Evolutionary conservation across 805 yeast genomes (phyloP).

Genomic region (Starmerella asiatica): DNA sequence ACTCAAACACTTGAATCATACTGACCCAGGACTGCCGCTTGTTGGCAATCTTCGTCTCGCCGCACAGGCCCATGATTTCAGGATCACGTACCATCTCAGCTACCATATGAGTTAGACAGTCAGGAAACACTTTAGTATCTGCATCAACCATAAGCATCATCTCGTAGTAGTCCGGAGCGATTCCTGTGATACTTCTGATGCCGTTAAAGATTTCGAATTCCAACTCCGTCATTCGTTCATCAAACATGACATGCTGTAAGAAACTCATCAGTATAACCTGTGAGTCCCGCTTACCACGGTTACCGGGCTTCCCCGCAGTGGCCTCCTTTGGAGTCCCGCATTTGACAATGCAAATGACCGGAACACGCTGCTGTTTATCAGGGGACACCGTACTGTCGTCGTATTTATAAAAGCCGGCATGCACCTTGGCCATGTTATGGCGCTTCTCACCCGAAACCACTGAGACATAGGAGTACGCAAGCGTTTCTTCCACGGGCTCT

Average conservation of each 20-base stretch:
- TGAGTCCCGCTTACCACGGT: conserved; percentile 92
- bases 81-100: conserved; percentile 85
- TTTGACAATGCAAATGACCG: conserved; percentile 64
- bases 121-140: conserved; percentile 78
- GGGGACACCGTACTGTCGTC: conserved; percentile 59
- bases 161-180: conserved; percentile 74
- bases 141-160: conserved; percentile 87
- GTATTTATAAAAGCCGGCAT: conserved; percentile 85
- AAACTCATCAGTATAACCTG: conserved; percentile 85
- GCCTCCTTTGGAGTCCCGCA: conserved; percentile 75
- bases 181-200: conserved; percentile 73
- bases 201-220: conserved; percentile 64
- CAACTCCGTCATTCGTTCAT: conserved; percentile 86
- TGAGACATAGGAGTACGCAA: conserved; percentile 80
- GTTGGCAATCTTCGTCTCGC: conserved; percentile 84
- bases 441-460: conserved; percentile 90
- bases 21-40: conserved; percentile 79
- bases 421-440: conserved; percentile 95
- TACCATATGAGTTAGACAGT: conserved; percentile 75
- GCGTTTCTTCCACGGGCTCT: conserved; percentile 58
- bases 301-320: conserved; percentile 65
- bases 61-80: conserved; percentile 80
- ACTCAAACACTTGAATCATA: conserved; percentile 85
- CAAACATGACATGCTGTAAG: conserved; percentile 72
- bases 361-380: conserved; percentile 73